phyloP scores from a whole-genome alignment of 495 filamentous ascomycete species.

The Glarea lozoyensis region DNA sequence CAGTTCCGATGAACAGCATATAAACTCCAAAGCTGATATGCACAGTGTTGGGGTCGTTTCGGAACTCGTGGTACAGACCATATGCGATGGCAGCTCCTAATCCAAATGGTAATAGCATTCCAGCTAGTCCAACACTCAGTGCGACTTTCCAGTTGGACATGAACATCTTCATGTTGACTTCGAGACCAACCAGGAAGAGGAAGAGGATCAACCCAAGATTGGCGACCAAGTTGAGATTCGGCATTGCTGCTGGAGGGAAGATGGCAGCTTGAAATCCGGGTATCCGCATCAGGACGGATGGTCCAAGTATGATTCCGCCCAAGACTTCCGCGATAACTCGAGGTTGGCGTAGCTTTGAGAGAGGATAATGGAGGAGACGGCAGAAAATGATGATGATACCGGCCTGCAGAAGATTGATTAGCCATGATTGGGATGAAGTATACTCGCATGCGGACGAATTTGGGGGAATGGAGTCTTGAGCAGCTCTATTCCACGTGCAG shows the following conservation, averaged over 20 bases:
- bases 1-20: constrained; percentile 88
- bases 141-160: constrained; percentile 82
- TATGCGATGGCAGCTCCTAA: constrained; percentile 69
- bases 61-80: constrained; percentile 77
- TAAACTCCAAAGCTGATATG: constrained; percentile 72
- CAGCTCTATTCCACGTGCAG: no score
- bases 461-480: no score
- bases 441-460: neutral
- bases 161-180: constrained; percentile 84
- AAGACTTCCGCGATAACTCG: constrained; percentile 95
- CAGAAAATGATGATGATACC: constrained; percentile 87
- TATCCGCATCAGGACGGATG: constrained; percentile 76
- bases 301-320: constrained; percentile 83
- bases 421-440: neutral
- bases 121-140: constrained; percentile 68
- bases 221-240: constrained; percentile 60
- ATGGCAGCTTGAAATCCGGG: constrained; percentile 72
- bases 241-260: constrained; percentile 66
- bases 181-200: constrained; percentile 85
- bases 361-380: constrained; percentile 71
- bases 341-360: constrained; percentile 81
- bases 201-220: constrained; percentile 88
- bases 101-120: constrained; percentile 76
- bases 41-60: constrained; percentile 48
- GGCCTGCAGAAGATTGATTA: constrained; percentile 50